Conservation (phyloP, 441 rosid genomes). For the Euphorbia schlechtendalii region DNA sequence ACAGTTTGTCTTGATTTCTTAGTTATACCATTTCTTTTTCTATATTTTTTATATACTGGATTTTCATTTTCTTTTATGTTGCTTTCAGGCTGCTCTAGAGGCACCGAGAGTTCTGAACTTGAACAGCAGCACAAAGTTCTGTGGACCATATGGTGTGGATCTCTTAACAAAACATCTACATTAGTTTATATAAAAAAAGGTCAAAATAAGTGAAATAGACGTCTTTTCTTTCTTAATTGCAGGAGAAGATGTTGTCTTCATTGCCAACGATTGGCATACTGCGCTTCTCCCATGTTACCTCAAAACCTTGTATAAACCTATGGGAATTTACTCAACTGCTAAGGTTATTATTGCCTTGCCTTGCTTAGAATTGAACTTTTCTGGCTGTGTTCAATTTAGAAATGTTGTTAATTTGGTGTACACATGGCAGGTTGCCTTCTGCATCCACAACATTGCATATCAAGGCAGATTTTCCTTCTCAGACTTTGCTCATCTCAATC, state of each 20-base stretch:
- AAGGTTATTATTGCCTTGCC: constrained; percentile 39
- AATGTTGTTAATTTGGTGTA: constrained; percentile 1
- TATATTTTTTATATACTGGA: background rate
- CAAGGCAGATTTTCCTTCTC: constrained; percentile 69
- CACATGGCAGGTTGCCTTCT: constrained; percentile 57
- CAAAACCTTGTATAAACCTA: constrained; percentile 59
- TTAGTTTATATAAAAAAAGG: background rate
- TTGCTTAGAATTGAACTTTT: background rate
- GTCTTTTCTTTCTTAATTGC: constrained; percentile 15
- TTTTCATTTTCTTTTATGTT: constrained; percentile 14
- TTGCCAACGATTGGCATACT: constrained; percentile 95
- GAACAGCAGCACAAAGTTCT: constrained; percentile 47
- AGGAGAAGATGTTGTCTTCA: constrained; percentile 80
- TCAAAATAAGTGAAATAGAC: background rate
- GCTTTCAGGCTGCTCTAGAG: constrained; percentile 71
- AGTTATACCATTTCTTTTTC: background rate
- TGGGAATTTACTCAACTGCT: constrained; percentile 58
- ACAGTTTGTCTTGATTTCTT: constrained; percentile 12
- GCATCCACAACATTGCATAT: constrained; percentile 89
- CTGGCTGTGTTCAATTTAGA: background rate
- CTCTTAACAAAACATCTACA: constrained; percentile 1
- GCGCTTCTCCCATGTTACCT: constrained; percentile 83
- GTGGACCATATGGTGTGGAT: constrained; percentile 68
- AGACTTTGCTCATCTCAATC: constrained; percentile 56
- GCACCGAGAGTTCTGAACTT: constrained; percentile 75